These are phyloP conservation scores for Yamadazyma conglobata DNA, from an alignment of 1,139 yeast species.

Conservation along the genomic window DNA sequence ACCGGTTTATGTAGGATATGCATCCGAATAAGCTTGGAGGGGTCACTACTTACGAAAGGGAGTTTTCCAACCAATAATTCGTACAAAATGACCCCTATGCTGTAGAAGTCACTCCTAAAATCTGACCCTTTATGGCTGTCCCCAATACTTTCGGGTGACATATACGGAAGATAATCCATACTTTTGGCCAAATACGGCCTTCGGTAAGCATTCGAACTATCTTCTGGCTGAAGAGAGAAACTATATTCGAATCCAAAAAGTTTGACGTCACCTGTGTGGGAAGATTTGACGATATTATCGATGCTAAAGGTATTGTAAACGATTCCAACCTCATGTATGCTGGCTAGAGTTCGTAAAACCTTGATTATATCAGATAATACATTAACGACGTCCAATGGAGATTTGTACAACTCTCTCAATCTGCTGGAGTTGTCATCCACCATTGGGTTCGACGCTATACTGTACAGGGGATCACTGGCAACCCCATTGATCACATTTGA, in stretches of 20 bases:
- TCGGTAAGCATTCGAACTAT: slow-evolving; percentile 33
- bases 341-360: slow-evolving; percentile 32
- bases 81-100: slow-evolving; percentile 49
- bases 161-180: slow-evolving; percentile 43
- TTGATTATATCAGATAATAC: slow-evolving; percentile 32
- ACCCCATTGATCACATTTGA: too few relatives aligned
- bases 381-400: slow-evolving; percentile 21
- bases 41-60: slow-evolving; percentile 44
- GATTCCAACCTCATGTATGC: slow-evolving; percentile 42
- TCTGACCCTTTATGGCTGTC: slow-evolving; percentile 35
- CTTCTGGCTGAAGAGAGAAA: slow-evolving; percentile 44
- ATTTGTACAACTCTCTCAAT: neutral
- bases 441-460: neutral
- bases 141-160: slow-evolving; percentile 52
- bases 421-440: slow-evolving; percentile 1
- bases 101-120: slow-evolving; percentile 49
- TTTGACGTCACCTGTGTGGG: slow-evolving; percentile 25
- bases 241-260: slow-evolving; percentile 52
- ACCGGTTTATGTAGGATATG: slow-evolving; percentile 42
- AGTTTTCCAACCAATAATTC: slow-evolving; percentile 45
- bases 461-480: too few relatives aligned
- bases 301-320: slow-evolving; percentile 51
- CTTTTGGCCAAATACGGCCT: slow-evolving; percentile 26
- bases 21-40: slow-evolving; percentile 39
- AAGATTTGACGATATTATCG: slow-evolving; percentile 31